phyloP scores from a whole-genome alignment of 345 rosid genomes.

The Populus tremula region DNA sequence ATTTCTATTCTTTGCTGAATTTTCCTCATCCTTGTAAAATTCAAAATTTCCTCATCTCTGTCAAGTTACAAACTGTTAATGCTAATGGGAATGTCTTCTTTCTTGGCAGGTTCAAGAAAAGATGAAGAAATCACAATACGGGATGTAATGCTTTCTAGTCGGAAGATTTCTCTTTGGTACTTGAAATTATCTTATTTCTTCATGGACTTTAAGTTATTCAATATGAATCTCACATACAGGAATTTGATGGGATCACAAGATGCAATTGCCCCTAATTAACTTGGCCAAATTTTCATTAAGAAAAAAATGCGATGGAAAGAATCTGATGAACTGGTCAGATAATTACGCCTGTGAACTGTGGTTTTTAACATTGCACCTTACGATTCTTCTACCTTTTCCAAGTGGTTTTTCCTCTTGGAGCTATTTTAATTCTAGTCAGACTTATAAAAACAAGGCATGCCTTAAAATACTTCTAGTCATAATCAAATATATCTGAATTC shows the following conservation, averaged over 20 bases:
- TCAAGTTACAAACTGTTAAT: background rate
- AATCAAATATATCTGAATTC: too few species aligned
- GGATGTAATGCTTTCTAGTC: background rate
- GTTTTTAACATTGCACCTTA: background rate
- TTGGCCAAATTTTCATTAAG: background rate
- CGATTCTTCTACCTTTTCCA: too few species aligned
- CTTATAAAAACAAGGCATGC: too few species aligned
- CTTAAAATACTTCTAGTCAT: too few species aligned
- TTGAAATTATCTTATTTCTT: background rate
- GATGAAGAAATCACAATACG: constrained; percentile 20
- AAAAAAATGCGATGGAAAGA: background rate
- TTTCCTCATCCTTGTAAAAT: background rate
- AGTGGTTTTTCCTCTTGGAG: too few species aligned
- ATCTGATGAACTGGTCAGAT: background rate
- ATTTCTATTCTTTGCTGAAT: background rate
- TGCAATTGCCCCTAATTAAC: background rate
- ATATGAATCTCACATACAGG: background rate
- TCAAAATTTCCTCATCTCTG: background rate
- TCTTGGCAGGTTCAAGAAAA: constrained; percentile 34
- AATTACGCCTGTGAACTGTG: background rate
- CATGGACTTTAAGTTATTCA: background rate
- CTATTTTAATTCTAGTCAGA: too few species aligned
- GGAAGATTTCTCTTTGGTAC: background rate
- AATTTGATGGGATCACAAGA: background rate
- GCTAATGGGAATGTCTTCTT: constrained; percentile 2